Conservation (phyloP, 208 protist genomes). For the Wallacemonas collosoma region DNA sequence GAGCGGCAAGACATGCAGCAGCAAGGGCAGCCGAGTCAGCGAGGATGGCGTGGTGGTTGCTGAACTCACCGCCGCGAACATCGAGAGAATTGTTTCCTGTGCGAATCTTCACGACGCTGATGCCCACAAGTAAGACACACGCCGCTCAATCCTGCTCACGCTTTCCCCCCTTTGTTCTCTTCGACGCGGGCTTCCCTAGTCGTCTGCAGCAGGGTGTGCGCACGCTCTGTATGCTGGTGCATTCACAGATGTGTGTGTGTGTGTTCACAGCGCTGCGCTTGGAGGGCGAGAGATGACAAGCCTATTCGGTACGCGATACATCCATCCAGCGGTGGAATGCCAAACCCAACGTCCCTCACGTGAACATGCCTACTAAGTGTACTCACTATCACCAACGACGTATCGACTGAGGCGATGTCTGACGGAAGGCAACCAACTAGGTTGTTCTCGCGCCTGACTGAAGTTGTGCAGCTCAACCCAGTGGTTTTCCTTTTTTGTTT, state of each 20-base stretch:
- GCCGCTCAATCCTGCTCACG: too few relatives aligned
- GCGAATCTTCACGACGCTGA: slow-evolving; percentile 18
- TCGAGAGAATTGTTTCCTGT: slow-evolving; percentile 33
- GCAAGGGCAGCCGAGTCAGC: background rate
- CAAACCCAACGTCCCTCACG: too few relatives aligned
- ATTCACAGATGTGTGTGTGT: background rate
- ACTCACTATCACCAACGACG: too few relatives aligned
- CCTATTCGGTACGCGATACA: too few relatives aligned
- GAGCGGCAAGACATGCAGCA: background rate
- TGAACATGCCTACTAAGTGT: too few relatives aligned
- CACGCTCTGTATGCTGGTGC: background rate
- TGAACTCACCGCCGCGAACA: slow-evolving; percentile 32
- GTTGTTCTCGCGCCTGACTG: slow-evolving; percentile 20
- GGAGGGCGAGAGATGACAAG: too few relatives aligned
- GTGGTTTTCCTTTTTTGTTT: slow-evolving; percentile 14
- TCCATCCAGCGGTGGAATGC: too few relatives aligned
- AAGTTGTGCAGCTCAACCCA: slow-evolving; percentile 14
- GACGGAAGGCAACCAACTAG: background rate
- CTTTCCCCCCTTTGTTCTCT: too few relatives aligned
- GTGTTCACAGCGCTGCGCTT: background rate
- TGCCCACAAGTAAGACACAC: background rate
- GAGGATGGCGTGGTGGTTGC: slow-evolving; percentile 15
- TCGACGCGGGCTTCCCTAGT: too few relatives aligned
- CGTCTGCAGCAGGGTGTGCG: too few relatives aligned
- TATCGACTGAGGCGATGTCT: too few relatives aligned